Evolutionary conservation across 2,329 filamentous ascomycete genomes (phyloP), one percentile per base, ranked within the genome.

Genomic region (Dactylellina haptotyla): DNA sequence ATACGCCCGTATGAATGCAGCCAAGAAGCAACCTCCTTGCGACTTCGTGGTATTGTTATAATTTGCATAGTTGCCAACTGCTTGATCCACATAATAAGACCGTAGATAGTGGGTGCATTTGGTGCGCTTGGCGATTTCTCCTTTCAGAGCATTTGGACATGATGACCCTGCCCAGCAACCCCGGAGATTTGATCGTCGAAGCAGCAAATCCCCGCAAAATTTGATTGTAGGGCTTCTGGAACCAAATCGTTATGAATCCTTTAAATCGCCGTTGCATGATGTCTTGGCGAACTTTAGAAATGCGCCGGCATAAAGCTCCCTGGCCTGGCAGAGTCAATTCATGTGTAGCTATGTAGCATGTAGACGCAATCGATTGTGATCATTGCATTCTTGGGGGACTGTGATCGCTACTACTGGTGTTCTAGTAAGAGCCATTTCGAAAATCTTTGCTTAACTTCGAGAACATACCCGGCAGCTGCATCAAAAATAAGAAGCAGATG

Each of bases 41-140:
- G 43, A 23, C 46, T 32, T 43, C 45, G 46, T 45, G 54, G 54
- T 34, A 48, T 43, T 34, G 23, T 20, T 54, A 46, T 61, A 69
- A 69, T 61, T 69, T 69, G 64, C 46, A 61, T 30, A 53, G 20
- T 14, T 45, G 26, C 53, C 39, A 71, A 30, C 66, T 64, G 45
- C 43, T 72, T 64, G 53, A 72, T 72, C 32, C 37, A 69, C 64
- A 64, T 64, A 26, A 61, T 43, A 39, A 23, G 39, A 41, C 26
- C 54, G 28, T 61, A 23, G 16, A 54, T 48, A 39, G 37, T 26
- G 12, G 18, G 32, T n/a, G n/a, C n/a, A n/a, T n/a, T n/a, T n/a
- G n/a, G n/a, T n/a, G n/a, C 26, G 16, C 66, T 56, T 65, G 69
- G 69, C 69, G 39, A 51, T 50, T 72, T 66, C 26, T 48, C 69